phyloP scores from a whole-genome alignment of 2,329 filamentous ascomycete species.

The Tricladium varicosporioides region DNA sequence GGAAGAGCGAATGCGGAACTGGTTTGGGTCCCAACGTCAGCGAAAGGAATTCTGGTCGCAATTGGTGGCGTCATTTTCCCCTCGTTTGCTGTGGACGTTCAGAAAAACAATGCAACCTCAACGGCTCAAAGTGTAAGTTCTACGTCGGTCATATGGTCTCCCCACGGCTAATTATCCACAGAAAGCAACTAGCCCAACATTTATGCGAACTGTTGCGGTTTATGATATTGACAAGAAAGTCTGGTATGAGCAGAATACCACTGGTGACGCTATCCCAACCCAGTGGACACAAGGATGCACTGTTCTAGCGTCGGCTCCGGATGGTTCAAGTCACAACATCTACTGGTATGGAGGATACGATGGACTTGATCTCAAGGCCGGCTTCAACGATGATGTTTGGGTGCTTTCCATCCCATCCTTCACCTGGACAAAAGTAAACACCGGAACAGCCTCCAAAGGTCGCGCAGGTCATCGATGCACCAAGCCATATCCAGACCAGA shows the following conservation, averaged over 20 bases:
- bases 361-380: constrained; percentile 41
- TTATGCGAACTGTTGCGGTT: constrained; percentile 70
- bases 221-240: constrained; percentile 68
- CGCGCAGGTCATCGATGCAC: constrained; percentile 67
- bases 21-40: constrained; percentile 75
- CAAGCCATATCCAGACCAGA: constrained; percentile 69
- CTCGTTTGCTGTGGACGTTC: constrained; percentile 39
- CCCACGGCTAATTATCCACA: not conserved
- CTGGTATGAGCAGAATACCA: constrained; percentile 73
- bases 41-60: constrained; percentile 72
- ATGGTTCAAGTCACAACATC: constrained; percentile 73
- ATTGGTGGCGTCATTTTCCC: constrained; percentile 71
- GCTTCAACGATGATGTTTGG: constrained; percentile 71
- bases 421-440: constrained; percentile 66
- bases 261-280: constrained; percentile 53
- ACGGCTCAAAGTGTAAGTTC: constrained; percentile 40
- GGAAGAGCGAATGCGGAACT: constrained; percentile 63
- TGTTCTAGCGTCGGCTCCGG: constrained; percentile 65
- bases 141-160: not conserved
- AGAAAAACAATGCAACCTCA: constrained; percentile 32
- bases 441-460: constrained; percentile 47
- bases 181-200: constrained; percentile 63
- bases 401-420: constrained; percentile 71
- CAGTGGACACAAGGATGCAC: constrained; percentile 72
- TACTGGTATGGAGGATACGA: constrained; percentile 77